Evolutionary conservation across 768 basidiomycete genomes (phyloP), one percentile per base, ranked within the genome.

Genomic region (Amanita molliuscula): DNA sequence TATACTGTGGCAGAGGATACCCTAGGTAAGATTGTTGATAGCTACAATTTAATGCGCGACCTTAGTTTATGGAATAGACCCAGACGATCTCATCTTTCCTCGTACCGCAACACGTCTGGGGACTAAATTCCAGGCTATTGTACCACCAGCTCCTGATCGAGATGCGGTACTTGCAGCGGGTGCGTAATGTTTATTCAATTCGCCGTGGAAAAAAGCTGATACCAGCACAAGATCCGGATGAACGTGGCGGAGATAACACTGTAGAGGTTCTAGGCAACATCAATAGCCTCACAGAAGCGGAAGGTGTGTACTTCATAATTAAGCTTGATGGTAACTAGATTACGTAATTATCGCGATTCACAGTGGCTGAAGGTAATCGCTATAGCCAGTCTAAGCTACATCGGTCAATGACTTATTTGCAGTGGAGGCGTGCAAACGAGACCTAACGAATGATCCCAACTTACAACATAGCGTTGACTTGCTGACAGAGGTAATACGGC

Each of bases 41-140:
- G 36, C 20, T 18, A 33, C 8, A 36, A 16, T 18, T 28, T 16
- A 1, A 20, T 18, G 37, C 31, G 41, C 61, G 56, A 58, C 59
- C 59, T 54, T 61, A 56, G 63, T 58, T 52, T 49, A 44, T 37
- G 35, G 25, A 44, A 55, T 64, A 93, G 95, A 98, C 73, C 82
- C 90, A 42, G 92, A 99, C 65, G 95, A 99, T 69, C 79, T 92
- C 52, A 95, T 98, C 62, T 97, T 93, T 64, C 94, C 95, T 52
- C 84, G 92, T 51, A 84, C 91, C 11, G 85, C 89, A 6, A 94
- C 89, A 20, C 83, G 94, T n/a, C 76, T 91, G 33, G 92, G 93
- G 13, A 76, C 81, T 35, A 92, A 88, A 61, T 97, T 78, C 61
- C 93, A 97, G 65, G 86, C 75, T 38, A 71, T 59, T 54, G 80